Percentiles rank a stretch among this genome's conserved stretches.
These are phyloP conservation scores for Kluyveromyces siamensis DNA, from an alignment of 805 yeast genomes.

Conservation along the genomic window DNA sequence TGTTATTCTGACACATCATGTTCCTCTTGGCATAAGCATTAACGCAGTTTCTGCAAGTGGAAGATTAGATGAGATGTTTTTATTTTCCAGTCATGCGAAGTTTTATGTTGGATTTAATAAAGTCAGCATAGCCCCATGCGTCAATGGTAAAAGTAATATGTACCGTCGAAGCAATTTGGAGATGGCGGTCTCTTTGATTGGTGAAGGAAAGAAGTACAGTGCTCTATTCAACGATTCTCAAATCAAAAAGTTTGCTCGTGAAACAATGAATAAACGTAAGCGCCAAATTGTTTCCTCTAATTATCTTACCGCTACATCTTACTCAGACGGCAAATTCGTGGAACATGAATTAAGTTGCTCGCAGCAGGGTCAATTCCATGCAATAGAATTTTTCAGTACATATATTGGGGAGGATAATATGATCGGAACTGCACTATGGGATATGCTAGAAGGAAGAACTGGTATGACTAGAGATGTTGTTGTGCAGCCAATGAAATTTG, in stretches of 20 bases:
- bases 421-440: slow-evolving; percentile 85
- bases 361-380: slow-evolving; percentile 20
- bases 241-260: slow-evolving; percentile 5
- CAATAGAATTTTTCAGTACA: slow-evolving; percentile 62
- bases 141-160: slow-evolving; percentile 80
- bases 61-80: slow-evolving; percentile 73
- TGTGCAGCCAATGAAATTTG: slow-evolving; percentile 55
- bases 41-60: slow-evolving; percentile 42
- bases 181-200: slow-evolving; percentile 39
- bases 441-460: slow-evolving; percentile 54
- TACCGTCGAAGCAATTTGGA: slow-evolving; percentile 63
- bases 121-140: slow-evolving; percentile 74
- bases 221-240: slow-evolving; percentile 4
- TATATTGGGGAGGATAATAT: slow-evolving; percentile 90
- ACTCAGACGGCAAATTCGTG: slow-evolving; percentile 20
- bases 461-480: slow-evolving; percentile 74
- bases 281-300: not conserved
- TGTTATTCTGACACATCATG: slow-evolving; percentile 72
- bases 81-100: slow-evolving; percentile 76
- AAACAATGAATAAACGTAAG: slow-evolving; percentile 3
- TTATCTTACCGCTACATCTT: not conserved
- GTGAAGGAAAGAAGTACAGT: slow-evolving; percentile 13
- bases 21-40: slow-evolving; percentile 54
- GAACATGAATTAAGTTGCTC: not conserved
- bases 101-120: slow-evolving; percentile 74